Base-by-base conservation (phyloP, 257 asterid species). In the Thymus mandschuricus region DNA sequence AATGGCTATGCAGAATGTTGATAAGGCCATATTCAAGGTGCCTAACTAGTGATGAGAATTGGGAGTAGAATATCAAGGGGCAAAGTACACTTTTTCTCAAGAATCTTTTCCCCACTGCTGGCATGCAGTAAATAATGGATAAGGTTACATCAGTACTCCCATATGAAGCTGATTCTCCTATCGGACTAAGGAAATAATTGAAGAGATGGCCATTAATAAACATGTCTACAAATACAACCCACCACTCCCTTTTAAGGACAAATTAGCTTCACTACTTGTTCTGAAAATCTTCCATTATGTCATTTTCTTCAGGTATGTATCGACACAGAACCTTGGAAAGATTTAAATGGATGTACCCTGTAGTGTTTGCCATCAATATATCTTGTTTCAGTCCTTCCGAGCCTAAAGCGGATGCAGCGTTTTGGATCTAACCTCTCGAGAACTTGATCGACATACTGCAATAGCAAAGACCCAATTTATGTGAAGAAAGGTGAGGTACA, bases 361-460 rank as follows among this genome's bases (percentile, higher is more conserved):
- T 85, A 94, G 77, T 94, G 98, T 80, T 94, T 89, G 66, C 96
- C 96, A 61, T 87, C 68, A 35, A 77, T 69, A 81, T 94, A 94
- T 89, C 81, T 84, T 10, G 97, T 94, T 52, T 86, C 95, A 40
- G 82, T 85, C 73, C 96, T 89, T 73, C 92, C 83, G 51, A 94
- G 89, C 81, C 82, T 81, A 81, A 84, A 80, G 7, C 96, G 89
- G 30, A 94, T 80, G 64, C 80, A 84, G 70, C 84, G 89, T 73
- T 94, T 87, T 60, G 89, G 79, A 51, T 91, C 96, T 85, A 94
- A 78, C 77, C 88, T 85, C 41, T 87, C 96, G 12, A 74, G 75
- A 79, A 91, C 83, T 43, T 96, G 97, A 60, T 89, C 96, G 57
- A 94, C 95, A 85, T 82, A 91, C 97, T 94, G 89, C 55, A 86